phyloP scores from a whole-genome alignment of 164 flowering plant genomes.

The Nelumbo lutea region DNA sequence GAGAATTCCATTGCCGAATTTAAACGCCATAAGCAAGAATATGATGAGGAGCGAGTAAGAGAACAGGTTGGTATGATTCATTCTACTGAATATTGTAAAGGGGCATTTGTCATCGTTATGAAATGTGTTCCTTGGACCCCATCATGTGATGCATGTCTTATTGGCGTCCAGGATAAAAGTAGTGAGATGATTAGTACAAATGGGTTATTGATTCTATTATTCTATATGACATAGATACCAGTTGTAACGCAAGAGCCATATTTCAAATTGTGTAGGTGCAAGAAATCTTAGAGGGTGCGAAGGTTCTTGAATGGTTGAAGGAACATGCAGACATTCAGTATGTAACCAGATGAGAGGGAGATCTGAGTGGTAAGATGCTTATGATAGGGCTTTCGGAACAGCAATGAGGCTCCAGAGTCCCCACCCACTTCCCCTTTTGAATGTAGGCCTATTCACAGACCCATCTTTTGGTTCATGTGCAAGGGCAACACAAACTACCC shows the following conservation, averaged over 20 bases:
- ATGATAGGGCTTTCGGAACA: background rate
- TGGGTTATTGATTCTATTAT: background rate
- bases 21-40: conserved; percentile 65
- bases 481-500: no score
- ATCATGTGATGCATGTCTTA: background rate
- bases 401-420: no score
- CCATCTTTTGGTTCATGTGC: no score
- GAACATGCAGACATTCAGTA: conserved; percentile 72
- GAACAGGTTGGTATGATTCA: conserved; percentile 32
- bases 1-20: conserved; percentile 76
- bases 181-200: no score
- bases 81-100: background rate
- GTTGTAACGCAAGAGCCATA: background rate
- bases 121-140: background rate
- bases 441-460: no score
- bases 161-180: background rate
- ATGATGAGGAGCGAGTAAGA: conserved; percentile 35
- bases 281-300: conserved; percentile 84
- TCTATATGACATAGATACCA: background rate
- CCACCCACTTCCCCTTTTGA: no score
- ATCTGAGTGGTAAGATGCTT: background rate
- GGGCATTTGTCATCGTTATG: background rate
- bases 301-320: conserved; percentile 91
- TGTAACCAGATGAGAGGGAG: conserved; percentile 37
- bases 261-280: conserved; percentile 50